These are phyloP conservation scores for Epichloe sp. DNA, from an alignment of 2,329 filamentous ascomycete genomes.

Conservation along the genomic window DNA sequence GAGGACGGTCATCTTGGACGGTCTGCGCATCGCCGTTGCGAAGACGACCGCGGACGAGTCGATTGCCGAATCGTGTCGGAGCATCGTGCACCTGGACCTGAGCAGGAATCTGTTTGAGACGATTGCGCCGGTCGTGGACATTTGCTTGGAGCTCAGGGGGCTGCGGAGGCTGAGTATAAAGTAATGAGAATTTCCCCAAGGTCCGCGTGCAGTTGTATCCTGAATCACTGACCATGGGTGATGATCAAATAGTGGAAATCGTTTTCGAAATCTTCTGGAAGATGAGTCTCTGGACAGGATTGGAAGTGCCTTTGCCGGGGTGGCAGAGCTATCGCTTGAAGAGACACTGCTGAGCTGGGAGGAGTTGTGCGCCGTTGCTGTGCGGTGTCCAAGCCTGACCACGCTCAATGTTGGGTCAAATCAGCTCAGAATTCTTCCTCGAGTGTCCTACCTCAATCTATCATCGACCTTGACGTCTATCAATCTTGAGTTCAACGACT, in stretches of 20 bases:
- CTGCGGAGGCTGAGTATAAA: slow-evolving; percentile 57
- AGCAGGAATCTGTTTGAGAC: slow-evolving; percentile 69
- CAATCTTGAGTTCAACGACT: slow-evolving; percentile 60
- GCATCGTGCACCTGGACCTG: slow-evolving; percentile 68
- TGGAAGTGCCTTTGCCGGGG: slow-evolving; percentile 30
- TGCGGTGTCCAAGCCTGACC: slow-evolving; percentile 38
- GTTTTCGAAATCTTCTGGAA: slow-evolving; percentile 38
- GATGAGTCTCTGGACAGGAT: slow-evolving; percentile 18
- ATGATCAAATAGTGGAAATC: slow-evolving; percentile 50
- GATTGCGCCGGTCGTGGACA: slow-evolving; percentile 52
- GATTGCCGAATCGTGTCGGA: slow-evolving; percentile 43
- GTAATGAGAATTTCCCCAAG: slow-evolving; percentile 16
- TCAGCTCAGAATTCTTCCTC: slow-evolving; percentile 38
- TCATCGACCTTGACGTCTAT: slow-evolving; percentile 44
- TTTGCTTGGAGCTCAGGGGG: slow-evolving; percentile 56
- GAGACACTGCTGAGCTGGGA: slow-evolving; percentile 55
- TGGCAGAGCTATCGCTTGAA: slow-evolving; percentile 51
- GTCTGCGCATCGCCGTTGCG: slow-evolving; percentile 43
- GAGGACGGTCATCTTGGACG: slow-evolving; percentile 70
- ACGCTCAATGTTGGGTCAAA: slow-evolving; percentile 44
- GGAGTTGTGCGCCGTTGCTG: slow-evolving; percentile 42
- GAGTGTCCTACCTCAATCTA: slow-evolving; percentile 26
- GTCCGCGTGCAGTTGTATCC: too few relatives aligned
- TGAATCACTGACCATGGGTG: neutral
- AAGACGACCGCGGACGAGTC: slow-evolving; percentile 18